Evolutionary conservation across 495 filamentous ascomycete species (phyloP), one percentile per base, ranked within the genome.

Genomic region (Tuber borchii): DNA sequence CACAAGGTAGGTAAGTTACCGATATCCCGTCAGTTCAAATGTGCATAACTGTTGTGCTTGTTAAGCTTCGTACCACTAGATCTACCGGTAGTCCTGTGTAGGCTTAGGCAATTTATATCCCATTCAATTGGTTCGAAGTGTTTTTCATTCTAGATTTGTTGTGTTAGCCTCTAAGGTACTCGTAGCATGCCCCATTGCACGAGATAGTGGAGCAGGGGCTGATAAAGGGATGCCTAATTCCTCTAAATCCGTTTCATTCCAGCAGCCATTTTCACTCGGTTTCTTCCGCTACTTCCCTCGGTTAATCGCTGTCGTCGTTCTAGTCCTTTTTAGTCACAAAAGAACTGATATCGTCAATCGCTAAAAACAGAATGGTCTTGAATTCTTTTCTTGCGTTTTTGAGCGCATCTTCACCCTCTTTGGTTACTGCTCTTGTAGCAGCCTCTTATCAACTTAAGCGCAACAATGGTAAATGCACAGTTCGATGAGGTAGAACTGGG

Each of bases 321-420:
- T 16, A 34, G 26, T 34, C 56, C 26, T 65, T 34, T 19, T 34
- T 34, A 65, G 34, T 34, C 56, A 26, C 56, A 19, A 19, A 65
- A 12, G 14, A 31, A 65, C 26, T 19, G 5, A 65, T 65, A 31
- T 16, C 6, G 12, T 2, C 5, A 31, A 31, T 34, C 16, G 56
- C 56, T 65, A 31, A 31, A 17, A 65, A 14, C 48, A 65, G 69
- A 34, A 77, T 77, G 71, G 46, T 45, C 75, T 69, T 71, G 6
- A 34, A 17, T 31, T 77, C 74, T 65, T 72, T 71, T 77, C 69
- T 74, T 40, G 31, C 14, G 48, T 19, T 31, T 39, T 45, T 73
- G 51, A 42, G 74, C 17, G 71, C 34, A 65, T 48, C 20, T 26
- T 34, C 71, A 73, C 72, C 56, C 3, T 65, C 26, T 65, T 34